These are phyloP conservation scores for Beauveria rudraprayagi DNA, from an alignment of 2,329 filamentous ascomycete species.

Conservation along the genomic window DNA sequence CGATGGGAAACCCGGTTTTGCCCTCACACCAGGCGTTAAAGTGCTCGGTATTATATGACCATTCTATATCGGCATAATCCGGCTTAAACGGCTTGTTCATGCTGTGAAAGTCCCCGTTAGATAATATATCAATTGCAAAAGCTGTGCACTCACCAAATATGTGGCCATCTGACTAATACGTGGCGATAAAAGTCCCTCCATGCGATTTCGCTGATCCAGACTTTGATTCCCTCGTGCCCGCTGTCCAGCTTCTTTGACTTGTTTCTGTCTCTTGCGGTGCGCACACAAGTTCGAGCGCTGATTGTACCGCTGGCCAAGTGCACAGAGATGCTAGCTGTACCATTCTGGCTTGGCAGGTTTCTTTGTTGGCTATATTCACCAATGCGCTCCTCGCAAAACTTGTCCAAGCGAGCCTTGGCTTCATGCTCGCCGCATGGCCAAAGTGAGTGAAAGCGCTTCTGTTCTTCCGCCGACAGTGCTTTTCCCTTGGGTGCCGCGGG, in stretches of 20 bases:
- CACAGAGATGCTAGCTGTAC: conserved; percentile 62
- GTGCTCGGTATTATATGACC: conserved; percentile 64
- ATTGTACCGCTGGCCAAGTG: conserved; percentile 65
- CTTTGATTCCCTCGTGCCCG: conserved; percentile 56
- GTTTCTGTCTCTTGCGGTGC: conserved; percentile 54
- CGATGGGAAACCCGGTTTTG: conserved; percentile 70
- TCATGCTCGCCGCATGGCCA: conserved; percentile 74
- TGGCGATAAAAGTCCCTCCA: conserved; percentile 89
- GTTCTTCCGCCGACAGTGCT: conserved; percentile 49
- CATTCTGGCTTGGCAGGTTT: conserved; percentile 55
- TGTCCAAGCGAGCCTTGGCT: conserved; percentile 53
- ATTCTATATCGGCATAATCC: conserved; percentile 72
- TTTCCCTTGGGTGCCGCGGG: conserved; percentile 59
- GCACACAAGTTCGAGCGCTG: conserved; percentile 58
- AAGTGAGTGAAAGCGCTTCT: conserved; percentile 45
- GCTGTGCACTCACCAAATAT: conserved; percentile 51
- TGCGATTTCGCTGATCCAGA: conserved; percentile 76
- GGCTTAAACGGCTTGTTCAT: conserved; percentile 65
- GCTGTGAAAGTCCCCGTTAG: conserved; percentile 16
- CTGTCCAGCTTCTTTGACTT: conserved; percentile 57
- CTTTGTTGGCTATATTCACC: conserved; percentile 53
- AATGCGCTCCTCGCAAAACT: conserved; percentile 60
- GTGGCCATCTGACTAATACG: conserved; percentile 78
- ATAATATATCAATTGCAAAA: neutral
- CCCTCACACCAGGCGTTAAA: conserved; percentile 71